Percentiles rank a stretch among this genome's conserved stretches.
These are phyloP conservation scores for Russula sp. DNA, from an alignment of 768 basidiomycete species.

Conservation along the genomic window DNA sequence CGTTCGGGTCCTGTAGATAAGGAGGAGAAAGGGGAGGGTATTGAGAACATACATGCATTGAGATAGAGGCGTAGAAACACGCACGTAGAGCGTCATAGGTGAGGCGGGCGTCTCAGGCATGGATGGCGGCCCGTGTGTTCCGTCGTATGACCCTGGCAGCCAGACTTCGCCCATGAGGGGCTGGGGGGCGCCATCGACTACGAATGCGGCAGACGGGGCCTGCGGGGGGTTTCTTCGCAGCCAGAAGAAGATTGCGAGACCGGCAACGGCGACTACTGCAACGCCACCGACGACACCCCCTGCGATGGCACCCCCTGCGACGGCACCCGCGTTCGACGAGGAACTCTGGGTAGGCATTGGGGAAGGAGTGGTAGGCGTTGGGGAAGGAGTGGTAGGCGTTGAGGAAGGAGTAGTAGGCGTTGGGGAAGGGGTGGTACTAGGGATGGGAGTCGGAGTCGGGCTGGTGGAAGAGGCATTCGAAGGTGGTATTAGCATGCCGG, in stretches of 20 bases:
- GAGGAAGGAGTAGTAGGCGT: no score
- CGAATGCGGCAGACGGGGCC: background rate
- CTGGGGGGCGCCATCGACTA: background rate
- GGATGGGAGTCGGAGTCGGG: no score
- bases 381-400: no score
- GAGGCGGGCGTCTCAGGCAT: background rate
- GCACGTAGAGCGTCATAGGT: slow-evolving; percentile 9
- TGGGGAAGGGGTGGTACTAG: no score
- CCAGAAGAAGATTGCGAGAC: background rate
- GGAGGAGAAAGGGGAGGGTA: no score
- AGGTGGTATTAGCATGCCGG: no score
- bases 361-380: no score
- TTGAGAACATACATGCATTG: no score
- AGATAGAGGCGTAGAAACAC: background rate
- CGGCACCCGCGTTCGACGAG: background rate
- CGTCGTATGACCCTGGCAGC: background rate
- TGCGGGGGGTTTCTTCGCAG: background rate
- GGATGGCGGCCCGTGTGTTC: background rate
- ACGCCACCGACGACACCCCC: slow-evolving; percentile 8
- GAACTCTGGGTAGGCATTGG: background rate
- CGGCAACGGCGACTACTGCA: background rate
- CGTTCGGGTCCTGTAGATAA: slow-evolving; percentile 5
- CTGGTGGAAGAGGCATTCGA: no score
- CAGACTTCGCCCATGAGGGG: background rate
- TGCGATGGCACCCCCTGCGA: slow-evolving; percentile 6